Evolutionary conservation across 2,329 filamentous ascomycete genomes (phyloP).

Genomic region (Colletotrichum sp.): DNA sequence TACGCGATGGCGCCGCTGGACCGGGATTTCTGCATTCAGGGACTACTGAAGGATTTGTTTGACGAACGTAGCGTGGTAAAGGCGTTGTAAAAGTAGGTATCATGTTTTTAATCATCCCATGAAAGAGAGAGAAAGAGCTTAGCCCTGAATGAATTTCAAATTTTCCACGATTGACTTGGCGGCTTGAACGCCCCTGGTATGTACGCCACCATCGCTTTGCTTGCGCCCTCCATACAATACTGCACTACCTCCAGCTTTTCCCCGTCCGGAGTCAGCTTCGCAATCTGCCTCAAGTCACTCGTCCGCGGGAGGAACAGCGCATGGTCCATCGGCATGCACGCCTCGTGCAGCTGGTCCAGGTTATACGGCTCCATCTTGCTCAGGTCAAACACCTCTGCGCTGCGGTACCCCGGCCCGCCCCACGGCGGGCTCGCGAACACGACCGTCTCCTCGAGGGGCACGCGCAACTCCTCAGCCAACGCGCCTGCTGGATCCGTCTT

Average conservation of each 20-base stretch:
- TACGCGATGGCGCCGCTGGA: slow-evolving; percentile 83
- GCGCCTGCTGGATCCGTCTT: slow-evolving; percentile 35
- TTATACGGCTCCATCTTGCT: slow-evolving; percentile 88
- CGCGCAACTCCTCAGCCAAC: slow-evolving; percentile 43
- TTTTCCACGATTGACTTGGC: background rate
- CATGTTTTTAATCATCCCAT: background rate
- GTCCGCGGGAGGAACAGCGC: slow-evolving; percentile 87
- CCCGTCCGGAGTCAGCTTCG: slow-evolving; percentile 54
- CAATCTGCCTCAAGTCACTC: slow-evolving; percentile 81
- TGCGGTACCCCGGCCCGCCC: slow-evolving; percentile 62
- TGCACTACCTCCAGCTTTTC: slow-evolving; percentile 78
- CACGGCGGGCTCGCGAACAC: slow-evolving; percentile 66
- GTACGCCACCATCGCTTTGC: slow-evolving; percentile 78
- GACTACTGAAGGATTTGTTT: slow-evolving; percentile 77
- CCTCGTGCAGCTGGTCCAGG: slow-evolving; percentile 64
- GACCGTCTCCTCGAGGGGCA: slow-evolving; percentile 47
- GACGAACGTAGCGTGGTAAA: slow-evolving; percentile 75
- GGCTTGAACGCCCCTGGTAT: slow-evolving; percentile 44
- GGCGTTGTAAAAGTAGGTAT: slow-evolving; percentile 47
- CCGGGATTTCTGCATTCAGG: slow-evolving; percentile 64
- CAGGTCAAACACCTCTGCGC: slow-evolving; percentile 79
- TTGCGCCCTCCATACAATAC: slow-evolving; percentile 90
- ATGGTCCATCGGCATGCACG: slow-evolving; percentile 64
- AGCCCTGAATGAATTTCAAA: background rate
- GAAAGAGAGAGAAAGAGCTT: background rate